A percentile compares a stretch with the other conserved stretches of the same genome.
Conservation (phyloP, 768 basidiomycete genomes). For the Auricularia auricula-judae region DNA sequence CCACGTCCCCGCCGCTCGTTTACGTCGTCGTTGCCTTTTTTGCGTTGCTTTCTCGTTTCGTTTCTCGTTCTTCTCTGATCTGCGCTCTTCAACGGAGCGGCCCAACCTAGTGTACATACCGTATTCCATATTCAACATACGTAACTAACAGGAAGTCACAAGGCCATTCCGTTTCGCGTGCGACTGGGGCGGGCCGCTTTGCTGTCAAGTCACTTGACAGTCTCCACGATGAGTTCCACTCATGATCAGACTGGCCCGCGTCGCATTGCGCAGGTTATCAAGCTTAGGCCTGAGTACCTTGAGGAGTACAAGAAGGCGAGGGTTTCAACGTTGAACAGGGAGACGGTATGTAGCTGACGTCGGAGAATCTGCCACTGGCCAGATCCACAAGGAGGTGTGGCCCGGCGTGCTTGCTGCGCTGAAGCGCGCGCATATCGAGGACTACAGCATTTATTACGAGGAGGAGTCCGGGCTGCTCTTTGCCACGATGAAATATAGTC, state of each 20-base stretch:
- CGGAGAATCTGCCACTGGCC: slow-evolving; percentile 20
- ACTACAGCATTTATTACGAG: slow-evolving; percentile 64
- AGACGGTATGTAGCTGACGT: slow-evolving; percentile 30
- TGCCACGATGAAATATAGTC: neutral
- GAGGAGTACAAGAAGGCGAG: slow-evolving; percentile 27
- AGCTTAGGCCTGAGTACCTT: slow-evolving; percentile 31
- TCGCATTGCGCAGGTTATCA: slow-evolving; percentile 65
- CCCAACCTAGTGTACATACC: neutral
- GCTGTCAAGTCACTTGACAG: neutral
- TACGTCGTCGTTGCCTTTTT: too few relatives aligned
- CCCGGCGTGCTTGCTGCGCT: slow-evolving; percentile 56
- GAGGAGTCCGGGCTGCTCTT: neutral
- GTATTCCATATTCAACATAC: neutral
- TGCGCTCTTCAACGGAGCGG: neutral
- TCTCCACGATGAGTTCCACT: neutral
- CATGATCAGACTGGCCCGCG: slow-evolving; percentile 12
- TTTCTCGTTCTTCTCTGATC: neutral
- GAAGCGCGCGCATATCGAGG: slow-evolving; percentile 48
- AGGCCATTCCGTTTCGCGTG: neutral
- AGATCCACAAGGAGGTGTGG: slow-evolving; percentile 56
- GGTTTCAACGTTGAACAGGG: neutral
- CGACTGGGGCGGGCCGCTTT: neutral
- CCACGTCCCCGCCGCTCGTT: neutral
- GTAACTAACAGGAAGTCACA: neutral
- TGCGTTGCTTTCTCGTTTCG: neutral